Evolutionary conservation across 495 filamentous ascomycete genomes (phyloP), one percentile per base, ranked within the genome.

Genomic region (Aspergillus biplanus): DNA sequence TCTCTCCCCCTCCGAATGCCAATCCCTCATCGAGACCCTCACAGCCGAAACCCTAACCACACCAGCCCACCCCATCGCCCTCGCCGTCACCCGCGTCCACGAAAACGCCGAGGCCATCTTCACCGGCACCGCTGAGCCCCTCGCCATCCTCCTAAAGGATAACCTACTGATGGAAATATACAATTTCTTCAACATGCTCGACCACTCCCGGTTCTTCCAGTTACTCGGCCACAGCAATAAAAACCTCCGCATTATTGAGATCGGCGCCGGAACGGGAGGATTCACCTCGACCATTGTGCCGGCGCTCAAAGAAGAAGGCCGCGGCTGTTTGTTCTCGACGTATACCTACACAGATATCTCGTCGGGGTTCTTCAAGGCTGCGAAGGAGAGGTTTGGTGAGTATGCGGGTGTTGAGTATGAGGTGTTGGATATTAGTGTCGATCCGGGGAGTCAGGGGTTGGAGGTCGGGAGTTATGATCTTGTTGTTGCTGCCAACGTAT

Each of bases 281-380:
- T 60, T 54, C 32, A 77, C 80, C 2, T 61, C 47, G 8, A 78
- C 48, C 3, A 61, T 61, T 33, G 7, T 61, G 5, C 48, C 58
- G 7, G 48, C 48, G 2, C 13, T 53, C 34, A 34, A 15, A 1
- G 34, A 37, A 4, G 34, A 46, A 2, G 18, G 52, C 31, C 67
- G 65, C 1, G 58, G 62, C 27, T 16, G 57, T 0, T 47, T 71
- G 27, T 82, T 71, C 53, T 62, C 63, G 5, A 61, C 53, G 0
- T 84, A 83, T 58, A 74, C 65, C 0, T 83, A 69, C 50, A 82
- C 81, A 6, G 81, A 83, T 46, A 71, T 81, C 13, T 81, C 79
- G 0, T 60, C 73, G 7, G 77, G 71, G 0, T 82, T 82, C 62
- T 67, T 82, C n/a, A 55, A 56, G 0, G 48, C 68, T 15, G 80